Evolutionary conservation across 352 stramenopile species (phyloP).

Genomic region (Thalassiosira exigua): DNA sequence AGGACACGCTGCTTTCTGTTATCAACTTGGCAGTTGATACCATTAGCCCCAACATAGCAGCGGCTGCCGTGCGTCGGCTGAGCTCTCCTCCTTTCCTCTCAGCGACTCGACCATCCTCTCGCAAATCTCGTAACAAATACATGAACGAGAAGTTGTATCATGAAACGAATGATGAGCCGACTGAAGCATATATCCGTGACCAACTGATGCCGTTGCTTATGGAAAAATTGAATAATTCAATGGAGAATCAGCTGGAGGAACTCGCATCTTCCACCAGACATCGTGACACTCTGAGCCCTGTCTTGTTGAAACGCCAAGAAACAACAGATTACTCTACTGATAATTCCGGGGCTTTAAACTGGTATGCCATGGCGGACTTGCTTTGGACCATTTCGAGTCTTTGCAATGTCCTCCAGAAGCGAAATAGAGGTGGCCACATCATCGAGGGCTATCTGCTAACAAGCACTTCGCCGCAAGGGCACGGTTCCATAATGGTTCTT

Average conservation of each 20-base stretch:
- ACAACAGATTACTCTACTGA: no score
- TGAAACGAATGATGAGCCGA: no score
- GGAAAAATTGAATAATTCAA: no score
- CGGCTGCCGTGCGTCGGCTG: constrained; percentile 34
- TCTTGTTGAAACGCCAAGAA: no score
- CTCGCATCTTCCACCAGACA: no score
- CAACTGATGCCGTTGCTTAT: no score
- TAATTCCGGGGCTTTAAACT: constrained; percentile 31
- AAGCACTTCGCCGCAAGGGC: constrained; percentile 1
- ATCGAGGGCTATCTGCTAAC: constrained; percentile 21
- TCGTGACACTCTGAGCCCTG: no score
- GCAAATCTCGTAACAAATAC: no score
- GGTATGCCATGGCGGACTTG: constrained; percentile 37
- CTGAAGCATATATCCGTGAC: no score
- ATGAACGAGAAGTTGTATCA: no score
- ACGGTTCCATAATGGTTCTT: constrained; percentile 14
- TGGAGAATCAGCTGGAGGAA: no score
- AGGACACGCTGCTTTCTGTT: neutral
- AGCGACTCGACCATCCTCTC: neutral
- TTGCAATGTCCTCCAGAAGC: neutral
- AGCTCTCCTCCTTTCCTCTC: constrained; percentile 27
- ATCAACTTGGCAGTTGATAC: constrained; percentile 1
- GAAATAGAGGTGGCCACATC: constrained; percentile 4
- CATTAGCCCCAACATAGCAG: constrained; percentile 31
- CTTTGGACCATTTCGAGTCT: constrained; percentile 27